Base-by-base conservation (phyloP, 78 protist genomes). In the Anaeramoeba ignava region DNA sequence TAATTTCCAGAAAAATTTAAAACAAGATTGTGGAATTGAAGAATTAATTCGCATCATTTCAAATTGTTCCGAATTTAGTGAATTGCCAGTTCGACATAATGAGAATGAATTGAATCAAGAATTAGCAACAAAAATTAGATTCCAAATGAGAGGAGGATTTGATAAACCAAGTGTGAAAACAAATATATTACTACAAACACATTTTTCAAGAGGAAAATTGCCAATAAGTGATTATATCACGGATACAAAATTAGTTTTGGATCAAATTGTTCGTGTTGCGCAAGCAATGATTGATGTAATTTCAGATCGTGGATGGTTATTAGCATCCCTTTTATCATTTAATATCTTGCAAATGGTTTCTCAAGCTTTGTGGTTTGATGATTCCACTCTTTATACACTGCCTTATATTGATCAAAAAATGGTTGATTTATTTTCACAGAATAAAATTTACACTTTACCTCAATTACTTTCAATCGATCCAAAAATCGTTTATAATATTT, bases 41-140 rank as follows among this genome's bases (percentile, higher is more conserved):
- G 81, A 38, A 83, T 17, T 54, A 54, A 27, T 54, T 54, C 36
- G 17, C 8, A 54, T 54, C 73, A 8, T 54, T 27, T 54, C 36
- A 8, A 17, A 54, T 54, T 8, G 36, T 54, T 27, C 73, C 8
- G 73, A 54, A 54, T 54, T 54, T 54, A 89, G 39, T 27, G 97
- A 92, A 67, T 90, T 95, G 38, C 98, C 97, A 1, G 97, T 97
- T 33, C 88, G 99, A 37, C 99, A 98, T 89, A 95, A 93, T 84
- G 99, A 98, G 83, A 99, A 98, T 80, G 8, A 42, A n/a, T 41
- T 94, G 38, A 96, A 97, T 85, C 41, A 34, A n/a, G 87, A 91
- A 38, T 39, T 93, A 39, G 86, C 92, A 34, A 87, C 0, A 40
- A 0, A 34, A 41, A 39, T 84, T n/a, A 2, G 87, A 8, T 34